A percentile compares a stretch with the other conserved stretches of the same genome.
Evolutionary conservation across 2,329 filamentous ascomycete genomes (phyloP).

Genomic region (Didymella arachidicola): DNA sequence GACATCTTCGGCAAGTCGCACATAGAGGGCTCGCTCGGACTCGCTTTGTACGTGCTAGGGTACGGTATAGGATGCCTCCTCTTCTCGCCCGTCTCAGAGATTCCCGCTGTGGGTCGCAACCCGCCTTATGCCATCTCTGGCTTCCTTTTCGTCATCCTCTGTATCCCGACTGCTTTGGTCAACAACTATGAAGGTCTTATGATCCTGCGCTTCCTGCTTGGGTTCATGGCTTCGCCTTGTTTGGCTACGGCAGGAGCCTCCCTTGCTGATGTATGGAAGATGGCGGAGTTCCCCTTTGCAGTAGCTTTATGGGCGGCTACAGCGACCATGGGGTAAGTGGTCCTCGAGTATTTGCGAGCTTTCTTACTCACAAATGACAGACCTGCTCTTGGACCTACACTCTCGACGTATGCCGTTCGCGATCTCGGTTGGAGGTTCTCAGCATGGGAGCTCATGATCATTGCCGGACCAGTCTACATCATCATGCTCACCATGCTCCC

Average conservation of each 20-base stretch:
- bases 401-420: conserved; percentile 77
- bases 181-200: conserved; percentile 69
- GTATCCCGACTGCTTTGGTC: conserved; percentile 68
- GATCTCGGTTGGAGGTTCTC: conserved; percentile 78
- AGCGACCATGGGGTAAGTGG: conserved; percentile 56
- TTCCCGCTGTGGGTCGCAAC: conserved; percentile 71
- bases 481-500: conserved; percentile 83
- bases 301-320: conserved; percentile 53
- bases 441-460: conserved; percentile 83
- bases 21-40: conserved; percentile 62
- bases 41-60: conserved; percentile 69
- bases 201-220: conserved; percentile 54
- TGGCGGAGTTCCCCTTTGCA: conserved; percentile 53
- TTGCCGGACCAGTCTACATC: conserved; percentile 73
- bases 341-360: fast-evolving
- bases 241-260: conserved; percentile 48
- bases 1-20: conserved; percentile 60
- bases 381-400: conserved; percentile 68
- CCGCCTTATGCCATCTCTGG: conserved; percentile 73
- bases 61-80: conserved; percentile 68
- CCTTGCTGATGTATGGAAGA: conserved; percentile 47
- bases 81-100: conserved; percentile 71
- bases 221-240: conserved; percentile 47
- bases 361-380: not conserved
- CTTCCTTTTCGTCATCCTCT: conserved; percentile 71